These are phyloP conservation scores for Paramecium sexaurelia DNA, from an alignment of 73 alveolate genomes.

Conservation along the genomic window DNA sequence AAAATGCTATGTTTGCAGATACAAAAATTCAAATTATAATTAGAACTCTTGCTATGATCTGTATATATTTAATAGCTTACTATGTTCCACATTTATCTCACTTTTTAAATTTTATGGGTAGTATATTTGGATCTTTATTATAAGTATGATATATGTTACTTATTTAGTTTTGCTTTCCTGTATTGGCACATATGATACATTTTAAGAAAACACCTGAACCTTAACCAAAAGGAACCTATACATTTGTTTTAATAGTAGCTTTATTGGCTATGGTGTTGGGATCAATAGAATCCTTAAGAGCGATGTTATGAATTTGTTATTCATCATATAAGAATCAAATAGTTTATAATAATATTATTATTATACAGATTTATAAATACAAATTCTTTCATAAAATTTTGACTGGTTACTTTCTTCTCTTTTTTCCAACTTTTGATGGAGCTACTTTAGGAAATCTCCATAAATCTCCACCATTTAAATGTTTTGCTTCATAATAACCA, in stretches of 20 bases:
- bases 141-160: not conserved
- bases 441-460: conserved; percentile 75
- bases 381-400: not conserved
- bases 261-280: conserved; percentile 19
- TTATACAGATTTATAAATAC: not conserved
- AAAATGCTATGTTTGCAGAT: not conserved
- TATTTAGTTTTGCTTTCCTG: conserved; percentile 25
- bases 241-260: not conserved
- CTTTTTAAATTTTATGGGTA: conserved; percentile 18
- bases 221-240: not conserved
- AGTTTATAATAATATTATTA: not conserved
- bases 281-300: conserved; percentile 27
- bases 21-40: not conserved
- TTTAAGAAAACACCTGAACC: not conserved
- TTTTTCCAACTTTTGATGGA: conserved; percentile 73
- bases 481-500: conserved; percentile 73
- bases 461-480: conserved; percentile 79
- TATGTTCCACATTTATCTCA: conserved; percentile 49
- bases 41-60: not conserved
- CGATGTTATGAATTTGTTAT: conserved; percentile 3
- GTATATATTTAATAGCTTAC: conserved; percentile 11
- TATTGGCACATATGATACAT: conserved; percentile 21
- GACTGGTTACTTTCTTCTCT: conserved; percentile 26
- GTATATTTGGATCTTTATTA: conserved; percentile 28
- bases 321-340: not conserved